phyloP scores from a whole-genome alignment of 1,284 basidiomycete species.

The Melampsora larici-populina region DNA sequence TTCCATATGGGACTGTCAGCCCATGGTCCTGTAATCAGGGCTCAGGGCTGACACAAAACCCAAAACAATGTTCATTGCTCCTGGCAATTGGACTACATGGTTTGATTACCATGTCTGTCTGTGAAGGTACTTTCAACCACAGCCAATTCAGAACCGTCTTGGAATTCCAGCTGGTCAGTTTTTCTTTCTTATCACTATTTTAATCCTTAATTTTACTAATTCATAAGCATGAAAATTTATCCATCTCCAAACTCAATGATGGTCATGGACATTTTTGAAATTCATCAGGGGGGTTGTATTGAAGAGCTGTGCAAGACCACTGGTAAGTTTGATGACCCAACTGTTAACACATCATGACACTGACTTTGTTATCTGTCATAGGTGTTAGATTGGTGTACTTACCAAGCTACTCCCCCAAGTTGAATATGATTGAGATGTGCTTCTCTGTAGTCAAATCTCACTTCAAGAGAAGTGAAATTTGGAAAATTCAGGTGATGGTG shows the following conservation, averaged over 20 bases:
- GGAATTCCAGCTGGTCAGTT: no score
- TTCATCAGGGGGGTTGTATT: background rate
- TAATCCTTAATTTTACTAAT: background rate
- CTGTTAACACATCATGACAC: background rate
- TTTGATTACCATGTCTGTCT: no score
- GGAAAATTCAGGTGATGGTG: background rate
- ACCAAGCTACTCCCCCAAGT: background rate
- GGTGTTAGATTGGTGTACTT: background rate
- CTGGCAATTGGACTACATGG: no score
- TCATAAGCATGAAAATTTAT: conserved; percentile 1
- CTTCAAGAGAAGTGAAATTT: background rate
- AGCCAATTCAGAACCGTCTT: no score
- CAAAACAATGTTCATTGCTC: no score
- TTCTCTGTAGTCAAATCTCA: background rate
- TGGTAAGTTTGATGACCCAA: background rate
- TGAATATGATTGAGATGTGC: conserved; percentile 10
- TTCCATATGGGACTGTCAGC: no score
- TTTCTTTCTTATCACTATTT: background rate
- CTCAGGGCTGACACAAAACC: no score
- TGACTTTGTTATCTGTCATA: background rate
- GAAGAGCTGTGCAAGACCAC: background rate
- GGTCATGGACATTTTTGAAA: background rate
- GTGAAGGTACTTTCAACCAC: no score
- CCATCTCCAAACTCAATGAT: background rate
- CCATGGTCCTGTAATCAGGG: no score